These are phyloP conservation scores for Syncephalis plumigaleata DNA, from an alignment of 371 early-diverging fungal species.

Conservation along the genomic window DNA sequence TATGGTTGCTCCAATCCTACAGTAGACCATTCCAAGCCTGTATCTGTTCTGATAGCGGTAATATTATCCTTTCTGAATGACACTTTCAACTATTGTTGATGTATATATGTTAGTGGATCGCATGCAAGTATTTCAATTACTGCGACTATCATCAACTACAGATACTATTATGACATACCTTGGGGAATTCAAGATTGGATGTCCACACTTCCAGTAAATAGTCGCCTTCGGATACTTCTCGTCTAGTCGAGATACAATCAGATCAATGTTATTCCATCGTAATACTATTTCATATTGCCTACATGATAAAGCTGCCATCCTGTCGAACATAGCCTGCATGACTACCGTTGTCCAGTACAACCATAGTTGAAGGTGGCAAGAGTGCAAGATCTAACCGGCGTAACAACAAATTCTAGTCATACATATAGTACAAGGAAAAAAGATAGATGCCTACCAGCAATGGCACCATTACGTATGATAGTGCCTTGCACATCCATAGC, in stretches of 20 bases:
- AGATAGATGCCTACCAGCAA: too few relatives aligned
- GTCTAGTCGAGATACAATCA: conserved; percentile 4
- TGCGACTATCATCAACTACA: too few relatives aligned
- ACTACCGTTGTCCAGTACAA: conserved; percentile 13
- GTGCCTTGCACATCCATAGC: too few relatives aligned
- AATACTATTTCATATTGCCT: not conserved
- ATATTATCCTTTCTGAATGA: not conserved
- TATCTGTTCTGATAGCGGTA: not conserved
- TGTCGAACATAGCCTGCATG: conserved; percentile 8
- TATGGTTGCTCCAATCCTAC: not conserved
- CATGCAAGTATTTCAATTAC: too few relatives aligned
- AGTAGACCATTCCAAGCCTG: not conserved
- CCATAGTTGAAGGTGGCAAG: conserved; percentile 5
- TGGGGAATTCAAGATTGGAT: conserved; percentile 15
- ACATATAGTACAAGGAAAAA: too few relatives aligned
- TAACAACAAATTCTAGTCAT: not conserved
- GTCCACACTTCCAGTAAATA: conserved; percentile 21
- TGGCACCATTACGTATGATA: too few relatives aligned
- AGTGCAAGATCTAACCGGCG: not conserved
- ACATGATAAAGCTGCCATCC: conserved; percentile 17
- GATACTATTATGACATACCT: conserved; percentile 11
- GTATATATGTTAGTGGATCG: too few relatives aligned
- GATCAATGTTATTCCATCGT: not conserved
- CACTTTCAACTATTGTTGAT: not conserved
- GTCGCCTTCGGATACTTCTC: conserved; percentile 18